Evolutionary conservation across 306 rosid genomes (phyloP).

Genomic region (Pueraria montana): DNA sequence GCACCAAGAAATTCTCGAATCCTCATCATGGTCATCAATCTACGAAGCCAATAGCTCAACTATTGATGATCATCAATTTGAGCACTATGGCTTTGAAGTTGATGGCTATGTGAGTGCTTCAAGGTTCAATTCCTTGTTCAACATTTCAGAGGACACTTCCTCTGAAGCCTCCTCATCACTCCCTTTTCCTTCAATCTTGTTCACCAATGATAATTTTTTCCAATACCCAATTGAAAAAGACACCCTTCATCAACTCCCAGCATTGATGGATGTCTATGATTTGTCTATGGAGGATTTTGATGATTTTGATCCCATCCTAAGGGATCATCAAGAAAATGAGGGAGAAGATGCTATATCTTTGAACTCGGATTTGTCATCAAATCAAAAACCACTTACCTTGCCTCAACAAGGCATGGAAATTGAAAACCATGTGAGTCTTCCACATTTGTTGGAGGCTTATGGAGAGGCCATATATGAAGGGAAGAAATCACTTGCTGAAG

Average conservation of each 20-base stretch:
- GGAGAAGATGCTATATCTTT: conserved; percentile 41
- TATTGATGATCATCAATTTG: conserved; percentile 45
- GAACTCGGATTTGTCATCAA: conserved; percentile 50
- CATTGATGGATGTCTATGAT: conserved; percentile 41
- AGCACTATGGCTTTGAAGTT: conserved; percentile 22
- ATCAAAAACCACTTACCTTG: conserved; percentile 47
- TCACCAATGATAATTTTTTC: conserved; percentile 20
- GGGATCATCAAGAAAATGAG: conserved; percentile 18
- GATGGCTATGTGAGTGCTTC: conserved; percentile 32
- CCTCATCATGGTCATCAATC: conserved; percentile 50
- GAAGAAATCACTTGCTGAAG: conserved; percentile 49
- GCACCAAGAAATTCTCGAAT: conserved; percentile 42
- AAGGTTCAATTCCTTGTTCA: conserved; percentile 41
- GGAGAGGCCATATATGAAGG: conserved; percentile 54
- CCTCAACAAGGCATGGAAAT: conserved; percentile 59
- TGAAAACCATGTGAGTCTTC: conserved; percentile 41
- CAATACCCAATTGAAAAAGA: conserved; percentile 33
- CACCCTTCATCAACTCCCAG: conserved; percentile 38
- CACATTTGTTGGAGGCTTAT: conserved; percentile 54
- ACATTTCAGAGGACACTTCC: background rate
- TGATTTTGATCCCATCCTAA: conserved; percentile 37
- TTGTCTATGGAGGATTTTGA: conserved; percentile 52
- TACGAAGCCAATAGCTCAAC: conserved; percentile 19
- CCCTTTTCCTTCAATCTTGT: conserved; percentile 37
- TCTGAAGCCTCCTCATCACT: conserved; percentile 14